Conservation (phyloP, 2,329 filamentous ascomycete genomes). For the Aotearoamyces nothofagi region DNA sequence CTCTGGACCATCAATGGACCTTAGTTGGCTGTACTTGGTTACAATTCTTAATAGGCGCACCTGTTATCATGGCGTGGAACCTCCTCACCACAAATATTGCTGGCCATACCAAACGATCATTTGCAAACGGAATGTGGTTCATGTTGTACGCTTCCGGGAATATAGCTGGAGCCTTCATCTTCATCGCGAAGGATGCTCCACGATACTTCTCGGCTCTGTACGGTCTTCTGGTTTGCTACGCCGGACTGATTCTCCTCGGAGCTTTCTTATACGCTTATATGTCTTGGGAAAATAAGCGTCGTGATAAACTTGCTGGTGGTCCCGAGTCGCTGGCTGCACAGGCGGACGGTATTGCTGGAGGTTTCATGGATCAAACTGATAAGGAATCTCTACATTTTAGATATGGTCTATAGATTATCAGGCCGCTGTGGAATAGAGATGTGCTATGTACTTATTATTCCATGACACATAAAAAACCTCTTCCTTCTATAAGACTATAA, state of each 20-base stretch:
- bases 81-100: too few species aligned
- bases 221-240: background rate
- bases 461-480: too few species aligned
- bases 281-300: background rate
- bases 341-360: background rate
- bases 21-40: too few species aligned
- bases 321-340: background rate
- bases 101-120: too few species aligned
- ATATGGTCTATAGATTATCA: constrained; percentile 1
- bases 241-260: background rate
- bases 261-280: background rate
- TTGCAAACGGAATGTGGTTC: too few species aligned
- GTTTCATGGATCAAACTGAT: background rate
- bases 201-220: background rate
- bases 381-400: background rate
- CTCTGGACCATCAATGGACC: too few species aligned
- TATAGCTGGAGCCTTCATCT: too few species aligned
- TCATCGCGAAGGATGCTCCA: background rate
- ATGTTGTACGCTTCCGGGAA: too few species aligned
- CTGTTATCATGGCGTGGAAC: constrained; percentile 12
- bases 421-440: too few species aligned
- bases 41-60: too few species aligned
- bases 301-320: background rate
- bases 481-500: too few species aligned
- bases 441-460: too few species aligned